Evolutionary conservation across 148 eudicot genomes (phyloP).

Genomic region (Fagopyrum homotropicum): DNA sequence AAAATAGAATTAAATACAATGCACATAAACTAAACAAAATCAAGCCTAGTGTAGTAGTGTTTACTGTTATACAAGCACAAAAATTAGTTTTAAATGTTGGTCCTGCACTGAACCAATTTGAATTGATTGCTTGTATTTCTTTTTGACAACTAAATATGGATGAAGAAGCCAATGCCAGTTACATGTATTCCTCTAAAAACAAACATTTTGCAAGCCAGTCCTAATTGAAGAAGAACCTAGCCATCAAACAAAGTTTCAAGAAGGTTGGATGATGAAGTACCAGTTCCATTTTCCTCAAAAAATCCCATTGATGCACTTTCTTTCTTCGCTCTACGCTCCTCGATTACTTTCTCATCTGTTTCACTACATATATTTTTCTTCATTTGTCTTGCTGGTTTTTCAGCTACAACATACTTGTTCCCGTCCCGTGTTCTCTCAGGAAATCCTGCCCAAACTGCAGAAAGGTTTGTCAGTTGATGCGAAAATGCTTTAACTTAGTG

Average conservation of each 20-base stretch:
- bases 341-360: slow-evolving; percentile 51
- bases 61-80: background rate
- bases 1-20: too few species aligned
- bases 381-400: slow-evolving; percentile 55
- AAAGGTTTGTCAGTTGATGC: background rate
- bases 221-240: background rate
- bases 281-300: slow-evolving; percentile 46
- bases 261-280: slow-evolving; percentile 49
- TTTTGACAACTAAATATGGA: slow-evolving; percentile 4
- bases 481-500: background rate
- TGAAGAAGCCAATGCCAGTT: background rate
- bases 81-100: background rate
- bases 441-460: slow-evolving; percentile 97
- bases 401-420: slow-evolving; percentile 82
- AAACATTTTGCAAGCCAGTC: background rate
- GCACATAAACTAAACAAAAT: too few species aligned
- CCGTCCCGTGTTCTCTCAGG: slow-evolving; percentile 86
- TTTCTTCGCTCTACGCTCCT: slow-evolving; percentile 64
- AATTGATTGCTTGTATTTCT: background rate
- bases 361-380: slow-evolving; percentile 54
- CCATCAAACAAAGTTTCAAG: slow-evolving; percentile 50
- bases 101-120: background rate
- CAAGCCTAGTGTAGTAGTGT: background rate
- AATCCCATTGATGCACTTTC: slow-evolving; percentile 65
- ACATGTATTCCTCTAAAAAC: background rate